Conservation (phyloP, 2,329 filamentous ascomycete species). For the Simplicillium sp. region DNA sequence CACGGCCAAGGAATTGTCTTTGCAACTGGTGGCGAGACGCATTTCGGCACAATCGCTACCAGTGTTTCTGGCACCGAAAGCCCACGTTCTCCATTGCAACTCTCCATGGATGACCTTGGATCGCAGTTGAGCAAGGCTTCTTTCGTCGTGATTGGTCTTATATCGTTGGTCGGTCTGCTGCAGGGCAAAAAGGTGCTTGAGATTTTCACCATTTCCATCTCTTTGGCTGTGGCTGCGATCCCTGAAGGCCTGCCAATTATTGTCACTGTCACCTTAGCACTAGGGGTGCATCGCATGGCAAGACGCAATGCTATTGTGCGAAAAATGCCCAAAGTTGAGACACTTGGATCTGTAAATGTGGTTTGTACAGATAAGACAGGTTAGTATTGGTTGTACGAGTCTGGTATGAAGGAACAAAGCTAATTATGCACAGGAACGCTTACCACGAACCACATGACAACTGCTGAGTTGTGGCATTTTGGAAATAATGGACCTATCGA, state of each 20-base stretch:
- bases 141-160: slow-evolving; percentile 86
- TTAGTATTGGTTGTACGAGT: too few species aligned
- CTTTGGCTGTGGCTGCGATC: slow-evolving; percentile 90
- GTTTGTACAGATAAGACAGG: slow-evolving; percentile 90
- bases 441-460: slow-evolving; percentile 97
- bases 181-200: slow-evolving; percentile 86
- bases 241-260: slow-evolving; percentile 96
- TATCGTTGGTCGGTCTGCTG: slow-evolving; percentile 81
- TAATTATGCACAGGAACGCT: slow-evolving; percentile 51
- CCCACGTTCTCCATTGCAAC: slow-evolving; percentile 82
- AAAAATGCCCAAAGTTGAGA: slow-evolving; percentile 93
- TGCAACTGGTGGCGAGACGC: slow-evolving; percentile 84
- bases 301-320: slow-evolving; percentile 91
- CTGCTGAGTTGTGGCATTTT: slow-evolving; percentile 94
- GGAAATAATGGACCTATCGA: slow-evolving; percentile 48
- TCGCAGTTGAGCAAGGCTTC: slow-evolving; percentile 96
- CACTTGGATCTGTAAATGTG: slow-evolving; percentile 97
- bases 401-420: slow-evolving; percentile 6
- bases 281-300: slow-evolving; percentile 95
- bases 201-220: slow-evolving; percentile 96
- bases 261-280: slow-evolving; percentile 88
- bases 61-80: slow-evolving; percentile 93
- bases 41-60: slow-evolving; percentile 92
- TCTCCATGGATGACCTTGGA: slow-evolving; percentile 96
- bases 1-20: slow-evolving; percentile 97